Evolutionary conservation across 352 stramenopile species (phyloP), one percentile per base, ranked within the genome.

Genomic region (Phytophthora idaei): DNA sequence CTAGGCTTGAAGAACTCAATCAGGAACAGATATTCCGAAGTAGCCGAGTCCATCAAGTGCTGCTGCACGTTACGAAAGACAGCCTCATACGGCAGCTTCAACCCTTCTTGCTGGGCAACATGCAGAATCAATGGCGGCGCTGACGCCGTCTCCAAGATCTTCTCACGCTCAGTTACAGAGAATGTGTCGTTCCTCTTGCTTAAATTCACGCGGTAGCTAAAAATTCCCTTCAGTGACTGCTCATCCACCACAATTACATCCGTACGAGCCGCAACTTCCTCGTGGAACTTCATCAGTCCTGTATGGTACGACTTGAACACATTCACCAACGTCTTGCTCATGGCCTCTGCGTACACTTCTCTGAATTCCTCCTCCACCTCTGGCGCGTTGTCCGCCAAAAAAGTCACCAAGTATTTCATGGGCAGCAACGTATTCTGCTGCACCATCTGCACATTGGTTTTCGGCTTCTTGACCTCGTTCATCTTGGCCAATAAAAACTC

Each of bases 401-500:
- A 99, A 32, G 93, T 89, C 51, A 98, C 84, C 28, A 99, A 73
- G 61, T 98, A 95, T 55, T 98, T 95, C 85, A 99, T 98, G 49
- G 97, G 97, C 50, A 99, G 80, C 53, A 99, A 81, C 41, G 91
- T 93, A 76, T 98, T 97, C 55, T 98, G 94, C 81, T 99, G 98
- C 59, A 99, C 88, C 83, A 99, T 99, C 64, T 98, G 94, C 55
- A 99, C 92, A 79, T 99, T 99, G 1, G 97, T 99, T 79, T 99
- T 98, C 36, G 96, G 93, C 61, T 96, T 96, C 71, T 97, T 92
- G n/a, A 99, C 81, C 56, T 97, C 89, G 55, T 89, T 89, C 71
- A 98, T 96, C 66, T 95, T 88, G 59, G 89, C 76, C 55, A 98
- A 79, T 48, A 99, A 95, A 62, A 98, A 99, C 55, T 98, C 92